Base-by-base conservation (phyloP, 2,329 filamentous ascomycete species). In the Epichloe sibirici region DNA sequence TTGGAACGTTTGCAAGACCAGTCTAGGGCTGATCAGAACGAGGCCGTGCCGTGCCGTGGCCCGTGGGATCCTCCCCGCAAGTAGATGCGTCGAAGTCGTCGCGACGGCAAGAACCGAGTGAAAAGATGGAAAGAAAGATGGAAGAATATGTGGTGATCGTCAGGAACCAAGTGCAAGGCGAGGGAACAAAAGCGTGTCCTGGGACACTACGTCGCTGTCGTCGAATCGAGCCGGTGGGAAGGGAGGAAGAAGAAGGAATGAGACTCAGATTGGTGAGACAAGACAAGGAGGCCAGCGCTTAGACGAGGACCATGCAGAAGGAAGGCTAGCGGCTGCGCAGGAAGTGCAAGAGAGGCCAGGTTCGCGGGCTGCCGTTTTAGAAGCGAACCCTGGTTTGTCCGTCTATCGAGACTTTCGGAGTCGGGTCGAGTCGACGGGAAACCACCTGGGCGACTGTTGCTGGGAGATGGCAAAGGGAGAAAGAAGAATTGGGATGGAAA, bases 221-320 rank as follows among this genome's bases (percentile, higher is more conserved):
- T 54, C 50, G 56, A 56, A 47, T 49, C 55, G 53, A 55, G 51
- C 35, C 51, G 39, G 47, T 39, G 45, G 54, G 45, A 61, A 58
- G 55, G 53, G 54, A 57, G 57, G 57, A 57, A 42, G 53, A 57
- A 53, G 58, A 59, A 57, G 60, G 59, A 61, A 61, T 58, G 57
- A 53, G 55, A 58, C 48, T 53, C 51, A 56, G 52, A 51, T 52
- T 48, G 35, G 17, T 21, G 51, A 57, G 45, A 57, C 58, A 55
- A 60, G 55, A 61, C 59, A 58, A 44, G 21, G 47, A 51, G 52
- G 46, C 57, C 45, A 49, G 56, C 57, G 57, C 52, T 53, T 54
- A 56, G 52, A 56, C 42, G 50, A 52, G 46, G 53, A 51, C 51
- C 55, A 55, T 53, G 53, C 45, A 57, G 54, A 55, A 52, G 54